Evolutionary conservation across 164 flowering plant genomes (phyloP), one percentile per base, ranked within the genome.

Genomic region (Tetracentron sinense): DNA sequence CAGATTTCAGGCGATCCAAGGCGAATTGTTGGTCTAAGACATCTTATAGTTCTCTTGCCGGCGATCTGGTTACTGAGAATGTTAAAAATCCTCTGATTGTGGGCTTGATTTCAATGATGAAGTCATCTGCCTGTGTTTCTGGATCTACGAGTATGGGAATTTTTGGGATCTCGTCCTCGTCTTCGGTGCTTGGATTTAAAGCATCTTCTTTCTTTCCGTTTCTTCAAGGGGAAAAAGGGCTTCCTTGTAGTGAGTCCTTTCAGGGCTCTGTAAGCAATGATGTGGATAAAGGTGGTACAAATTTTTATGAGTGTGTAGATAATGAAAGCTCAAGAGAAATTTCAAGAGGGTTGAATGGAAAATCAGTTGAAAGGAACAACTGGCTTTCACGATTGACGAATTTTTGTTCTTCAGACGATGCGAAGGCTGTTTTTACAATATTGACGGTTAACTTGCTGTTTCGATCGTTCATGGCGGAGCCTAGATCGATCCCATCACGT

Each of bases 401-500:
- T 69, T 38, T 61, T 6, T 80, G 78, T 56, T 81, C n/a, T n/a
- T n/a, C 92, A 7, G 88, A 83, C 42, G 90, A 88, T 65, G 87
- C 83, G 1, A 95, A 86, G 79, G 89, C 89, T n/a, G 76, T 77
- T 23, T 80, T 88, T 28, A 86, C 97, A 0, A 92, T 94, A 12
- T 54, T 88, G 55, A 91, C 97, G 33, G 97, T 92, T 50, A 74
- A 72, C 27, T 33, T 95, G 30, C 59, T 95, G 50, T 85, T 78
- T 52, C 75, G 70, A 58, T 95, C 99, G 2, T 72, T 61, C 31
- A 69, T 92, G 81, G 99, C 96, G 0, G 97, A 88, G 78, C 87
- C 99, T 0, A 77, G 89, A 65, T 89, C 97, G 15, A 95, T 95
- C 47, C 97, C 97, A 7, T 84, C 97, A 0, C 23, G 76, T 21